Conservation (phyloP, 495 filamentous ascomycete genomes). For the Pseudomonodictys pantanalensis region DNA sequence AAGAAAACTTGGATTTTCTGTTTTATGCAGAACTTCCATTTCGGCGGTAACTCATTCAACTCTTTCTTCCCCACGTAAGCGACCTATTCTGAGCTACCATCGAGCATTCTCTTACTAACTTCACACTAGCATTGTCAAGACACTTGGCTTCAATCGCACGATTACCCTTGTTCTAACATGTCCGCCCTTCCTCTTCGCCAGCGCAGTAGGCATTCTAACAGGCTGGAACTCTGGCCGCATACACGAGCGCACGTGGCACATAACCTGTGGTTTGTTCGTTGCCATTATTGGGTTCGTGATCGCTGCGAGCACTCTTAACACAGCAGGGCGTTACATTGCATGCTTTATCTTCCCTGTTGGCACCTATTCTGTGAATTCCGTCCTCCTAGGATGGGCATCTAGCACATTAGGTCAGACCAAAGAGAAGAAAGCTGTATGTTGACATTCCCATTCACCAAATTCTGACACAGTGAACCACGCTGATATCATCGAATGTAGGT, state of each 20-base stretch:
- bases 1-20: not conserved
- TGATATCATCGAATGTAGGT: not conserved
- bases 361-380: not conserved
- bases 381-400: not conserved
- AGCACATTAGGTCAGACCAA: not conserved
- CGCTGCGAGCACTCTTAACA: not conserved
- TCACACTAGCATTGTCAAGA: constrained; percentile 52
- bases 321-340: not conserved
- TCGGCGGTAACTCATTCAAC: not conserved
- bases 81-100: not conserved
- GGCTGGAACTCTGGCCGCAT: not conserved
- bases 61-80: not conserved
- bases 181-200: constrained; percentile 19
- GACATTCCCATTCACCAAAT: too few relatives aligned
- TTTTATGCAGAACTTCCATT: not conserved
- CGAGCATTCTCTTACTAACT: constrained; percentile 19
- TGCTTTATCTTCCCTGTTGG: not conserved
- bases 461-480: too few relatives aligned
- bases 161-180: constrained; percentile 53
- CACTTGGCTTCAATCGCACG: constrained; percentile 50
- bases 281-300: not conserved
- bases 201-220: not conserved
- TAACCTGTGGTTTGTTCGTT: not conserved
- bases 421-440: not conserved
- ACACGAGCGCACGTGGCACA: not conserved